Evolutionary conservation across 2,329 filamentous ascomycete species (phyloP).

Genomic region (Eutypa lata): DNA sequence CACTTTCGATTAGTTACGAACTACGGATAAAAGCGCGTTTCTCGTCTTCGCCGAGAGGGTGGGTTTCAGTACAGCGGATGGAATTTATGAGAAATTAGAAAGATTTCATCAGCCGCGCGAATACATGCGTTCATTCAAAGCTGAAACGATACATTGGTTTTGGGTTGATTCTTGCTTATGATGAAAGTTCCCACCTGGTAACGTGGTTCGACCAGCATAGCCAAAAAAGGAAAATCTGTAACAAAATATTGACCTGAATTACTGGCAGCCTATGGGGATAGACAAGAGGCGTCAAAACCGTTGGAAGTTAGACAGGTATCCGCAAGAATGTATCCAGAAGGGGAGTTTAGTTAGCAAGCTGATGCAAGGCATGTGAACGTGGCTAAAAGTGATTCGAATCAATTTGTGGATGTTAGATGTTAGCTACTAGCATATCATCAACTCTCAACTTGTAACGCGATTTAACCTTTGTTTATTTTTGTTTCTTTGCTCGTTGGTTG

Average conservation of each 20-base stretch:
- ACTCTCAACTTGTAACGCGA: background rate
- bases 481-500: too few species aligned
- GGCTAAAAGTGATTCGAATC: background rate
- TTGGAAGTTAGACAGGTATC: background rate
- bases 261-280: background rate
- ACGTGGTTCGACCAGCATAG: background rate
- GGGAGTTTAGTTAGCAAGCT: background rate
- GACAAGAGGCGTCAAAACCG: background rate
- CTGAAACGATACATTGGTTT: constrained; percentile 13
- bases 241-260: background rate
- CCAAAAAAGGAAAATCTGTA: background rate
- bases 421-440: background rate
- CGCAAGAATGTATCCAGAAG: background rate
- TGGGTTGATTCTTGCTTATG: background rate
- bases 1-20: background rate
- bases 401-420: background rate
- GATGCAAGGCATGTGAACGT: background rate
- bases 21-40: constrained; percentile 22
- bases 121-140: constrained; percentile 21
- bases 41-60: constrained; percentile 26
- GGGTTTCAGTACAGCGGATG: constrained; percentile 21
- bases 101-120: constrained; percentile 5
- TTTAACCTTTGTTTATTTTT: background rate
- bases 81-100: constrained; percentile 1
- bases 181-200: background rate